Evolutionary conservation across 371 early-diverging fungal species (phyloP).

Genomic region (Haplosporangium sp.): DNA sequence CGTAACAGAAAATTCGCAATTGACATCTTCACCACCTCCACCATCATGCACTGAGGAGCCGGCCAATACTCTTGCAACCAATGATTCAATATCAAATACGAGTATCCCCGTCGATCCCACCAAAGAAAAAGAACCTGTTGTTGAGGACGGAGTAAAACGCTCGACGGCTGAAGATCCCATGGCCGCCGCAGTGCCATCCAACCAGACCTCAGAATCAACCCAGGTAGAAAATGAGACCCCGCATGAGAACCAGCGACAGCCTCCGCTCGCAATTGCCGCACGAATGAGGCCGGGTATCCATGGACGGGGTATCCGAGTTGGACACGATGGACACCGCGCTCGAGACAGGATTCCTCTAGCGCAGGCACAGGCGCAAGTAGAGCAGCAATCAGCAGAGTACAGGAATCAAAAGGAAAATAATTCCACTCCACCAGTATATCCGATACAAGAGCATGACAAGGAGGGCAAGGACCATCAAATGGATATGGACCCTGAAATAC

Average conservation of each 20-base stretch:
- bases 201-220: neutral
- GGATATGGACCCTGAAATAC: slow-evolving; percentile 4
- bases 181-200: too few relatives aligned
- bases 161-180: too few relatives aligned
- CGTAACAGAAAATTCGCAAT: too few relatives aligned
- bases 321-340: slow-evolving; percentile 21
- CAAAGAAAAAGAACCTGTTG: too few relatives aligned
- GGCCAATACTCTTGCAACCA: too few relatives aligned
- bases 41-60: too few relatives aligned
- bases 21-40: too few relatives aligned
- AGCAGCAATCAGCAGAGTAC: slow-evolving; percentile 28
- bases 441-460: slow-evolving; percentile 6
- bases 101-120: too few relatives aligned
- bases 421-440: neutral
- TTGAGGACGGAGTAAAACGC: too few relatives aligned
- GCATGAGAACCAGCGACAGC: neutral
- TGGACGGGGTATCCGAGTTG: slow-evolving; percentile 16
- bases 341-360: slow-evolving; percentile 21
- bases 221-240: neutral
- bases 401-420: slow-evolving; percentile 7
- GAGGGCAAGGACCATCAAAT: neutral
- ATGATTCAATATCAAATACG: too few relatives aligned
- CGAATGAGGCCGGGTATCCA: slow-evolving; percentile 33
- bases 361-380: slow-evolving; percentile 32
- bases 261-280: slow-evolving; percentile 32